Conservation (phyloP, 768 basidiomycete genomes). For the Podaxis rugospora region DNA sequence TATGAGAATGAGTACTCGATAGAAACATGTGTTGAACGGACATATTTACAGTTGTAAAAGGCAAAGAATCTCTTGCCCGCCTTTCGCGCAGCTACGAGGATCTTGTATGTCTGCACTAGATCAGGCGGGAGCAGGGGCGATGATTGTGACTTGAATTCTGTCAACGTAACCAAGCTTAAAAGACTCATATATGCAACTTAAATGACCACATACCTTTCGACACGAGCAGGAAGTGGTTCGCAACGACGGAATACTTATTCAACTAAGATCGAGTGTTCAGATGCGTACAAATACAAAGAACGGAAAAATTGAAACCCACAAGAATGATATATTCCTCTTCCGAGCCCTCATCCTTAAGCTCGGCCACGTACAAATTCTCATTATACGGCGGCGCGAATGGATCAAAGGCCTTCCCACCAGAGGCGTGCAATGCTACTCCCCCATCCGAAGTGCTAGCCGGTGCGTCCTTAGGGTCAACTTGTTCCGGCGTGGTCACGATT, state of each 20-base stretch:
- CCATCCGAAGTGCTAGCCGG: background rate
- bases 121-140: conserved; percentile 78
- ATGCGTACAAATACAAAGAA: background rate
- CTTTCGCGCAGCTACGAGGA: conserved; percentile 66
- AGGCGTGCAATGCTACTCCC: background rate
- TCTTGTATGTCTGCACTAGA: conserved; percentile 69
- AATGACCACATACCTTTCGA: conserved; percentile 61
- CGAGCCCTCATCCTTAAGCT: conserved; percentile 58
- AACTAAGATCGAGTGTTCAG: conserved; percentile 40
- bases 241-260: conserved; percentile 84
- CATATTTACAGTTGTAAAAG: conserved; percentile 82
- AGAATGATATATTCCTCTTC: conserved; percentile 62
- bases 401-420: conserved; percentile 35
- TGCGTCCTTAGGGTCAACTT: background rate
- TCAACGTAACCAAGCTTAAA: background rate
- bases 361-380: conserved; percentile 69
- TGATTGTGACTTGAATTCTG: conserved; percentile 75
- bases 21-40: background rate
- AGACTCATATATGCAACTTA: background rate
- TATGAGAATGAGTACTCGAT: background rate
- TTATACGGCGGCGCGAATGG: conserved; percentile 90
- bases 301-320: conserved; percentile 37
- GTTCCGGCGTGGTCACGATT: conserved; percentile 27
- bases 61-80: conserved; percentile 61
- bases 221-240: conserved; percentile 82